These are phyloP conservation scores for Grosmannia huntii DNA, from an alignment of 2,329 filamentous ascomycete genomes.

Conservation along the genomic window DNA sequence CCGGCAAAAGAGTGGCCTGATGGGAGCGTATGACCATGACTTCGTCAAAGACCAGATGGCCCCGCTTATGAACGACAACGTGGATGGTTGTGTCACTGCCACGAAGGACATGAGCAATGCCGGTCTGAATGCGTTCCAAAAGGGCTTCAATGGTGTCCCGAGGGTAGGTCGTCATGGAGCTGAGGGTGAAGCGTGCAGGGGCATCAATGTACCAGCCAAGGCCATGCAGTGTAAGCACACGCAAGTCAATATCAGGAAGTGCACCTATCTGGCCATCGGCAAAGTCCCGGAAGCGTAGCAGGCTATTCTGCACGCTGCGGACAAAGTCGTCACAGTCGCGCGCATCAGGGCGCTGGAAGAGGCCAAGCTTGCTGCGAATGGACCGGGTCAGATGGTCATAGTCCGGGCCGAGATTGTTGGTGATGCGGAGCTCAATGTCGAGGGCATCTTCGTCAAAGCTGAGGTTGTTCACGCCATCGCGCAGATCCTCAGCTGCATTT, in stretches of 20 bases:
- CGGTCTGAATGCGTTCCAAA: slow-evolving; percentile 37
- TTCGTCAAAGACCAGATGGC: slow-evolving; percentile 39
- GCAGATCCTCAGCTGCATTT: slow-evolving; percentile 21
- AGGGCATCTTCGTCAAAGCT: slow-evolving; percentile 31
- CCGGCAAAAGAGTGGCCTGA: slow-evolving; percentile 17
- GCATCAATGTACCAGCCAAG: slow-evolving; percentile 32
- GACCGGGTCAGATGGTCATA: slow-evolving; percentile 31
- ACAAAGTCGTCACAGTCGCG: slow-evolving; percentile 33
- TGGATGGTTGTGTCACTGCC: slow-evolving; percentile 33
- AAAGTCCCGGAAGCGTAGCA: slow-evolving; percentile 25
- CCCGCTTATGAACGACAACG: slow-evolving; percentile 36
- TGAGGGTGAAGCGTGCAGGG: slow-evolving; percentile 32
- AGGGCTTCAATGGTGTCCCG: slow-evolving; percentile 34
- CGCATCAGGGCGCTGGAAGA: slow-evolving; percentile 30
- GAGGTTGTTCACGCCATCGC: slow-evolving; percentile 25
- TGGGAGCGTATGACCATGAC: slow-evolving; percentile 27
- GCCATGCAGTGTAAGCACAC: slow-evolving; percentile 32
- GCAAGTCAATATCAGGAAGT: slow-evolving; percentile 35
- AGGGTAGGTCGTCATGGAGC: slow-evolving; percentile 27
- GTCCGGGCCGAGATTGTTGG: slow-evolving; percentile 36
- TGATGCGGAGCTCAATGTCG: slow-evolving; percentile 30
- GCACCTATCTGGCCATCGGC: slow-evolving; percentile 27
- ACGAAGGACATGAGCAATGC: slow-evolving; percentile 34
- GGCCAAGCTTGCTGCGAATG: slow-evolving; percentile 28
- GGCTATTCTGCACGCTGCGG: slow-evolving; percentile 22